Evolutionary conservation across 1,139 yeast species (phyloP), one percentile per base, ranked within the genome.

Genomic region (Hyphopichia fennica): DNA sequence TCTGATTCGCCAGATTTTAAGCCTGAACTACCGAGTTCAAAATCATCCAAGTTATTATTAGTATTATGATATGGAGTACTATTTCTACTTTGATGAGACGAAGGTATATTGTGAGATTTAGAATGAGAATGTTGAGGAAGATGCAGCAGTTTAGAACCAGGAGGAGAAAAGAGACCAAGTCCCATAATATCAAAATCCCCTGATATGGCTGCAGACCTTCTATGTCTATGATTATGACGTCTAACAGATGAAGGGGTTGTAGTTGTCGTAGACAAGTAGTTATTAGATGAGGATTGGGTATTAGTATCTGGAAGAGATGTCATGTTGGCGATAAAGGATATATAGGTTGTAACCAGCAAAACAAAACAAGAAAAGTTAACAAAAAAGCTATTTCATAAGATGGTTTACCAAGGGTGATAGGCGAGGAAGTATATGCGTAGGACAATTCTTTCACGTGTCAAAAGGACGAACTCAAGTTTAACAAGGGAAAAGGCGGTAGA

Each of bases 171-270:
- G 22, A 72, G 49, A 1, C 76, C 76, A 36, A 69, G 52, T 2
- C 76, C 77, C 49, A 64, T 56, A 6, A 63, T 57, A 52, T 84
- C 90, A 56, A 84, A 83, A 55, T 84, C 90, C 0, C 89, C 89
- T 2, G 87, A 81, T 13, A 84, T 81, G 0, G 89, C 89, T 20
- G 86, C 85, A 0, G 89, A 83, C 38, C 91, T 64, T 52, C 82
- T 74, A 51, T 84, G 90, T 37, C 82, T 72, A 58, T 84, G 90
- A 2, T 78, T 75, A 2, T 78, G 75, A 48, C 79, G 68, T 52
- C 68, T 68, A 22, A 50, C 48, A 25, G 45, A 36, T 30, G 40
- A 22, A 1, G 55, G 53, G 3, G 58, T 49, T 2, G 52, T 23
- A 4, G 32, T 8, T 4, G 16, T 28, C 15, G 51, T n/a, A n/a